Evolutionary conservation across 495 filamentous ascomycete species (phyloP).

Genomic region (Daldinia loculata): DNA sequence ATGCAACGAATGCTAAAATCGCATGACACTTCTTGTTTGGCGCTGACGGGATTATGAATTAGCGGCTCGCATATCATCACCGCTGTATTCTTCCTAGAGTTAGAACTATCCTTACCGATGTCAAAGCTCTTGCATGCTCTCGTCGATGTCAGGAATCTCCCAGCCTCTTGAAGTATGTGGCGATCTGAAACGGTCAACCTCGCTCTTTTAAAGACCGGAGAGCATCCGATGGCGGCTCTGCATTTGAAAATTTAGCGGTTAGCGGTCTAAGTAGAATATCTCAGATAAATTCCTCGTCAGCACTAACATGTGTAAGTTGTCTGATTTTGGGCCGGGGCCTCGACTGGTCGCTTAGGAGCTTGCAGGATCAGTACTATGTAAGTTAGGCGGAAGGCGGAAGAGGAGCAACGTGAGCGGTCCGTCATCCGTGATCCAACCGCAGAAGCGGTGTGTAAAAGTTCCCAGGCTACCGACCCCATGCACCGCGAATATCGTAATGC

Average conservation of each 20-base stretch:
- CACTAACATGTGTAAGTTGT: conserved; percentile 26
- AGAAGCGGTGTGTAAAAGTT: conserved; percentile 36
- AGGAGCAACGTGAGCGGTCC: conserved; percentile 9
- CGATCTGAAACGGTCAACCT: conserved; percentile 12
- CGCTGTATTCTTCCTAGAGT: too few species aligned
- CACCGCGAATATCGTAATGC: conserved; percentile 1
- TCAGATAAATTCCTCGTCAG: conserved; percentile 8
- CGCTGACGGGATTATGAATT: background rate
- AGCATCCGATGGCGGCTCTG: conserved; percentile 17
- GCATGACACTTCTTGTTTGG: background rate
- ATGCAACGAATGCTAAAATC: background rate
- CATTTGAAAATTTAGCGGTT: conserved; percentile 1
- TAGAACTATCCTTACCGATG: background rate
- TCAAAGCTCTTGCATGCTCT: too few species aligned
- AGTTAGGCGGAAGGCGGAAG: too few species aligned
- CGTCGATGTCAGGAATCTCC: background rate
- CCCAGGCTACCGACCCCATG: conserved; percentile 15
- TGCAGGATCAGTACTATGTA: too few species aligned
- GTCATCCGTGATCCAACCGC: conserved; percentile 21
- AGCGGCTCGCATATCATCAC: background rate
- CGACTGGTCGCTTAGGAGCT: conserved; percentile 15
- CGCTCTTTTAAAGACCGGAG: conserved; percentile 6
- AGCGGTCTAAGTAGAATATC: background rate
- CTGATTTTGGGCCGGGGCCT: conserved; percentile 12
- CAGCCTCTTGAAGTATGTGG: background rate